Evolutionary conservation across 2,329 filamentous ascomycete genomes (phyloP).

Genomic region (Gaeumannomyces sp.): DNA sequence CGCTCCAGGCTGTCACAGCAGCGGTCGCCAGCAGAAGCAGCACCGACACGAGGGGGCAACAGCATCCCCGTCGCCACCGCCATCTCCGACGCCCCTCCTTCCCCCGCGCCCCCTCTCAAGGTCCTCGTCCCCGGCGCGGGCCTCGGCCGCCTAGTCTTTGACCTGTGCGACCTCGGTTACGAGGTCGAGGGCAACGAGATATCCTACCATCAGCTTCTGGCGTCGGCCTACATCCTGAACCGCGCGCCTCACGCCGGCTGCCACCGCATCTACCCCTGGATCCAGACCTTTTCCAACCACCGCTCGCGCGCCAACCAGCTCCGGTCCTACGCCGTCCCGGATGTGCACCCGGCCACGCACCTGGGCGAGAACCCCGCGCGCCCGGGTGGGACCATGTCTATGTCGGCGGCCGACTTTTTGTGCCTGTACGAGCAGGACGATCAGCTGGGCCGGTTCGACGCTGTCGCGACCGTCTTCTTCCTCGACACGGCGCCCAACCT

Average conservation of each 20-base stretch:
- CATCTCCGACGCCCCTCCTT: not conserved
- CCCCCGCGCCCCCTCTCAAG: conserved; percentile 36
- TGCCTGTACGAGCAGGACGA: conserved; percentile 68
- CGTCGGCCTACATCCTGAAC: conserved; percentile 72
- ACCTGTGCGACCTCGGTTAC: conserved; percentile 69
- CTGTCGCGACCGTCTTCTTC: conserved; percentile 88
- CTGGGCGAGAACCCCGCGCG: conserved; percentile 31
- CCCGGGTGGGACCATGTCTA: conserved; percentile 66
- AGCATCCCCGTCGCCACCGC: not conserved
- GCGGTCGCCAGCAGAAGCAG: conserved; percentile 11
- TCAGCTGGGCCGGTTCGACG: conserved; percentile 63
- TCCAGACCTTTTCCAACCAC: conserved; percentile 85
- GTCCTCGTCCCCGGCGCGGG: conserved; percentile 88
- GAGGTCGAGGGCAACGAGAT: conserved; percentile 87
- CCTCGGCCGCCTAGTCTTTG: conserved; percentile 81
- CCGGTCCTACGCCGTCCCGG: conserved; percentile 66
- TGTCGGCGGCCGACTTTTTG: conserved; percentile 90
- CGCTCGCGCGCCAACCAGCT: conserved; percentile 67
- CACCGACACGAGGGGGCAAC: not conserved
- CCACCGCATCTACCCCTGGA: conserved; percentile 78
- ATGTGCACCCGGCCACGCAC: conserved; percentile 62
- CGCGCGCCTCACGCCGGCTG: conserved; percentile 51
- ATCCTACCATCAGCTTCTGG: conserved; percentile 92
- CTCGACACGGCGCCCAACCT: conserved; percentile 94
- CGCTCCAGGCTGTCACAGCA: conserved; percentile 17